Conservation (phyloP, 2,329 filamentous ascomycete species). For the Diaporthe nobilis region DNA sequence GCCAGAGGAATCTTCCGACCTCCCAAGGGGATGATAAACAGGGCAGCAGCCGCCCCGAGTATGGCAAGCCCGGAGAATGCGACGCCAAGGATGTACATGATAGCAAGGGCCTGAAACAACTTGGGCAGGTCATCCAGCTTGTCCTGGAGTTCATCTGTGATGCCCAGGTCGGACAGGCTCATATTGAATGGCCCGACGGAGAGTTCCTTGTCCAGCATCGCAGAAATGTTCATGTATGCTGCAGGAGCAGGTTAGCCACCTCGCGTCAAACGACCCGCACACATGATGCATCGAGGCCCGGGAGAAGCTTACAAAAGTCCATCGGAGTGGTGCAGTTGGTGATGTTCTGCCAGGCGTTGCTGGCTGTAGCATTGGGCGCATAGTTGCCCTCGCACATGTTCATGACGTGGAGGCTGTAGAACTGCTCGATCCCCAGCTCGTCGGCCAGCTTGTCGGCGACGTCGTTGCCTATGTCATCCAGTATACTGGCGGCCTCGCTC, state of each 20-base stretch:
- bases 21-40: slow-evolving; percentile 44
- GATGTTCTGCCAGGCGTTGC: slow-evolving; percentile 46
- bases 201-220: slow-evolving; percentile 62
- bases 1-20: slow-evolving; percentile 46
- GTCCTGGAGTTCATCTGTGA: slow-evolving; percentile 60
- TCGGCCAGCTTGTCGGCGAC: slow-evolving; percentile 46
- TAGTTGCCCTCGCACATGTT: slow-evolving; percentile 51
- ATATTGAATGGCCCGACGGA: slow-evolving; percentile 60
- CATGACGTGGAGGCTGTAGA: slow-evolving; percentile 52
- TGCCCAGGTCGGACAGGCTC: slow-evolving; percentile 61
- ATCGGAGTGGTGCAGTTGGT: slow-evolving; percentile 47
- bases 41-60: slow-evolving; percentile 54
- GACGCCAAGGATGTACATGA: slow-evolving; percentile 63
- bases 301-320: slow-evolving; percentile 39
- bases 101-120: slow-evolving; percentile 62
- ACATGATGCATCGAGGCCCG: neutral
- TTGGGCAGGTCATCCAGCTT: slow-evolving; percentile 65
- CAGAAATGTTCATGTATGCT: slow-evolving; percentile 60
- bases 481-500: slow-evolving; percentile 45
- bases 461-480: slow-evolving; percentile 52
- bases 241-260: neutral
- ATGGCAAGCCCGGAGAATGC: slow-evolving; percentile 60
- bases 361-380: slow-evolving; percentile 46
- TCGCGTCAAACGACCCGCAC: fast-evolving
- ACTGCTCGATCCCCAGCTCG: slow-evolving; percentile 51